These are phyloP conservation scores for Fusarium albidum DNA, from an alignment of 2,329 filamentous ascomycete species.

Conservation along the genomic window DNA sequence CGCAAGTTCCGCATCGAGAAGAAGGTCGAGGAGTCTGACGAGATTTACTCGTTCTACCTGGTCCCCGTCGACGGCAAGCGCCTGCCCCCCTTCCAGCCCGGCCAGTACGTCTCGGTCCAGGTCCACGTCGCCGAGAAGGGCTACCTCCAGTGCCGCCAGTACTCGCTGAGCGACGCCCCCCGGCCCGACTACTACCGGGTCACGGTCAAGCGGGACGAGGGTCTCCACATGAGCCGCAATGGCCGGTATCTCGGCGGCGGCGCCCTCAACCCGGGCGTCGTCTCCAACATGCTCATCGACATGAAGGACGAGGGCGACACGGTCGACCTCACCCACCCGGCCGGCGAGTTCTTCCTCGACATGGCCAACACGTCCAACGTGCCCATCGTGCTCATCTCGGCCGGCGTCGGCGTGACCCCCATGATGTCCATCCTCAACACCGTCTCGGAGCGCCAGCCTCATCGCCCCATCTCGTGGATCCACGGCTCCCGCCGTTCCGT, in stretches of 20 bases:
- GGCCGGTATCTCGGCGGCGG: slow-evolving; percentile 37
- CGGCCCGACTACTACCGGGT: slow-evolving; percentile 71
- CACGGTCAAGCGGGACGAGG: slow-evolving; percentile 73
- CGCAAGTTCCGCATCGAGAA: slow-evolving; percentile 70
- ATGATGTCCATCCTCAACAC: slow-evolving; percentile 68
- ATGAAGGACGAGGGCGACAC: slow-evolving; percentile 67
- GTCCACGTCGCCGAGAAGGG: slow-evolving; percentile 64
- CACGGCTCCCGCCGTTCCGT: slow-evolving; percentile 62
- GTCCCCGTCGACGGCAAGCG: slow-evolving; percentile 66
- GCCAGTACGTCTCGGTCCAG: slow-evolving; percentile 75
- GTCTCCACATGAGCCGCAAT: slow-evolving; percentile 50
- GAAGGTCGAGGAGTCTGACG: slow-evolving; percentile 72
- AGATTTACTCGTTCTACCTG: slow-evolving; percentile 77
- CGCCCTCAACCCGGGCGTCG: slow-evolving; percentile 64
- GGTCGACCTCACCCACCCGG: slow-evolving; percentile 72
- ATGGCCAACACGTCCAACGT: slow-evolving; percentile 45
- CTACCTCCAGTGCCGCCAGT: slow-evolving; percentile 73
- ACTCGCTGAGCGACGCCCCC: slow-evolving; percentile 74
- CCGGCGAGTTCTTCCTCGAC: slow-evolving; percentile 67
- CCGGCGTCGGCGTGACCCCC: slow-evolving; percentile 67
- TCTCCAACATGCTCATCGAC: slow-evolving; percentile 76
- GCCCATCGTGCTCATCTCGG: slow-evolving; percentile 67
- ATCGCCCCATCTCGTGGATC: slow-evolving; percentile 64
- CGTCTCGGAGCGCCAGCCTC: slow-evolving; percentile 53
- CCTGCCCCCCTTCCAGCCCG: slow-evolving; percentile 72